These are phyloP conservation scores for Teunomyces tritomae DNA, from an alignment of 805 yeast genomes.

Conservation along the genomic window DNA sequence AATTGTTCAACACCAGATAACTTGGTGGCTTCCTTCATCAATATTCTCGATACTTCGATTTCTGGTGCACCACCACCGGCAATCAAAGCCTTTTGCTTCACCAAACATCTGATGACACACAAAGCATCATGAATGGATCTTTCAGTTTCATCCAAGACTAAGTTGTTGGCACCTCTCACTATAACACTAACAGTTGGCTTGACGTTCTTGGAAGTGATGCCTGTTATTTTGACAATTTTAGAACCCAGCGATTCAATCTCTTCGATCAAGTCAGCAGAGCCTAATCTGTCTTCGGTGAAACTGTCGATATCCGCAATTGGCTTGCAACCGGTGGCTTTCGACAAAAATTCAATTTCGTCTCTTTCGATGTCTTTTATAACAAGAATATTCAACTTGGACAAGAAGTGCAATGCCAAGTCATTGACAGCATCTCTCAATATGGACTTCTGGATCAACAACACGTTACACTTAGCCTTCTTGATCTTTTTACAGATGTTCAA, in stretches of 20 bases:
- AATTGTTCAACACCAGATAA: conserved; percentile 85
- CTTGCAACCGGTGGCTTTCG: conserved; percentile 83
- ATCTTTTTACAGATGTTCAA: conserved; percentile 93
- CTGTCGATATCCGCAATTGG: conserved; percentile 95
- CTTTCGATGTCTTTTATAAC: conserved; percentile 94
- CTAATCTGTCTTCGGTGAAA: conserved; percentile 90
- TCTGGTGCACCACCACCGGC: conserved; percentile 99
- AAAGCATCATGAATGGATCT: conserved; percentile 96
- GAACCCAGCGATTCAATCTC: conserved; percentile 89
- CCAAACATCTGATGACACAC: conserved; percentile 87
- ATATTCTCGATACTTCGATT: conserved; percentile 76
- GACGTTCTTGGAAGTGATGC: conserved; percentile 54
- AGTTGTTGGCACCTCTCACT: conserved; percentile 90
- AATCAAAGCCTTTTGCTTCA: conserved; percentile 82
- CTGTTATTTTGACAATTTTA: conserved; percentile 83
- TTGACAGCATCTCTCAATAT: conserved; percentile 92
- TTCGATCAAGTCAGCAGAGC: conserved; percentile 88
- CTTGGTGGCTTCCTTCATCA: conserved; percentile 67
- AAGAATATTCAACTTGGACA: conserved; percentile 88
- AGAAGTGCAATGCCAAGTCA: conserved; percentile 90
- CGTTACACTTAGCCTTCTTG: conserved; percentile 96
- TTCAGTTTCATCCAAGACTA: conserved; percentile 93
- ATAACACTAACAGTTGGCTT: conserved; percentile 81
- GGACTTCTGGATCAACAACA: conserved; percentile 85
- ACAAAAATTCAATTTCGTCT: conserved; percentile 91